A percentile compares a stretch with the other conserved stretches of the same genome.
Conservation (phyloP, 2,329 filamentous ascomycete species). For the Cladophialophora chaetospira region DNA sequence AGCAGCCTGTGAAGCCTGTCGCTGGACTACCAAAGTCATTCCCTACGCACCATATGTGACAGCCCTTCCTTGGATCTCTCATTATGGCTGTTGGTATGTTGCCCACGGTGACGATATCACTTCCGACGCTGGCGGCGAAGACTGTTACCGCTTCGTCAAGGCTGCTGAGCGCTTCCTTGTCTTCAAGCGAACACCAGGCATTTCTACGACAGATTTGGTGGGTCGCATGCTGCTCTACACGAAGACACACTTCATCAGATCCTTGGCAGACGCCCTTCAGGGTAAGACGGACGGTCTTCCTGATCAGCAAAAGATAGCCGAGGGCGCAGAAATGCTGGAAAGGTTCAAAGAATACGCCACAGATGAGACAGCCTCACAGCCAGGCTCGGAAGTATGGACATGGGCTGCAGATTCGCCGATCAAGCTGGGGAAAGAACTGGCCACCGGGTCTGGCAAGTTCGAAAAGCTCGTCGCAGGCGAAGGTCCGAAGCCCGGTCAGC, state of each 20-base stretch:
- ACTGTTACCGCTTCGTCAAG: conserved; percentile 98
- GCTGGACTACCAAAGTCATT: conserved; percentile 86
- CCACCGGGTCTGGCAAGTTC: conserved; percentile 67
- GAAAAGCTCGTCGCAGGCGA: conserved; percentile 69
- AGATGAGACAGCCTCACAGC: conserved; percentile 75
- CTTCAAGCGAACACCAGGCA: conserved; percentile 92
- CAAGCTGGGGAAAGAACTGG: conserved; percentile 39
- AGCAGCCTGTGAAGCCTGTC: conserved; percentile 88
- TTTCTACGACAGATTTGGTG: conserved; percentile 97
- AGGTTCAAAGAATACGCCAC: conserved; percentile 84
- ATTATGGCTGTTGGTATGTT: conserved; percentile 93
- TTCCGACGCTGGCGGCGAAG: conserved; percentile 86
- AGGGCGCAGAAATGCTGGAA: conserved; percentile 70
- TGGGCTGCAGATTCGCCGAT: conserved; percentile 58
- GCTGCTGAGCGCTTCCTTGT: conserved; percentile 91
- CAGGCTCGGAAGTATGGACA: conserved; percentile 82
- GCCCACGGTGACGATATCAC: conserved; percentile 98
- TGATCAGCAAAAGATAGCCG: conserved; percentile 64
- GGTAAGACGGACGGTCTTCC: conserved; percentile 74
- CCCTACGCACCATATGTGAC: conserved; percentile 93
- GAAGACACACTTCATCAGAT: conserved; percentile 88
- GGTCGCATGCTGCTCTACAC: conserved; percentile 97
- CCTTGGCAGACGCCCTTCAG: conserved; percentile 66
- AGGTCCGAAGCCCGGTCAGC: conserved; percentile 73
- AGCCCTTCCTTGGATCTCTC: conserved; percentile 86